Percentiles rank a stretch among this genome's conserved stretches.
Evolutionary conservation across 768 basidiomycete species (phyloP).

Genomic region (Leccinellum albellum): DNA sequence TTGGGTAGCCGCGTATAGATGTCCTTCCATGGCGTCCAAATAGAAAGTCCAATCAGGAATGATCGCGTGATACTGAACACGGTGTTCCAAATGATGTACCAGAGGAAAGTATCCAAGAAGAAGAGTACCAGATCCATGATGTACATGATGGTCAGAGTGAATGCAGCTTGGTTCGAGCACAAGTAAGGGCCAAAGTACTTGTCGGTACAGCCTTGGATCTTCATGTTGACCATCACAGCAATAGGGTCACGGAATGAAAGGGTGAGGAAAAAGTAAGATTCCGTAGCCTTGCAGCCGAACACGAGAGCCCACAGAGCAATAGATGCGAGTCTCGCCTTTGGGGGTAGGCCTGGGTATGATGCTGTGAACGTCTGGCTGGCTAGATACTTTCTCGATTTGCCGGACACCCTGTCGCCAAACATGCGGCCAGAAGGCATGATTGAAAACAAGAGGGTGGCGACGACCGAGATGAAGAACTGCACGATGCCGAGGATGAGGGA

Average conservation of each 20-base stretch:
- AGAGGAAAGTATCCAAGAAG: slow-evolving; percentile 99
- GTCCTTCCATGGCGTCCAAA: slow-evolving; percentile 99
- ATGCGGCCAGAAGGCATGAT: slow-evolving; percentile 94
- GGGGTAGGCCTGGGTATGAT: slow-evolving; percentile 73
- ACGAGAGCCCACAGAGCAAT: slow-evolving; percentile 84
- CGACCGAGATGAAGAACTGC: slow-evolving; percentile 91
- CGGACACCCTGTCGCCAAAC: slow-evolving; percentile 97
- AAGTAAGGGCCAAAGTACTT: slow-evolving; percentile 79
- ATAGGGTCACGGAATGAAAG: slow-evolving; percentile 93
- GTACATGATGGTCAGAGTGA: slow-evolving; percentile 96
- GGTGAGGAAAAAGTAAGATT: slow-evolving; percentile 98
- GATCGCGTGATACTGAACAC: slow-evolving; percentile 85
- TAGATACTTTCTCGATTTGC: slow-evolving; percentile 94
- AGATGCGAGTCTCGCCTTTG: slow-evolving; percentile 70
- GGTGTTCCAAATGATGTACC: slow-evolving; percentile 99
- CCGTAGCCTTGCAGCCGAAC: slow-evolving; percentile 94
- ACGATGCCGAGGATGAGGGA: slow-evolving; percentile 93
- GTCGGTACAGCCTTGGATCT: slow-evolving; percentile 86
- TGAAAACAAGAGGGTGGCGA: slow-evolving; percentile 82
- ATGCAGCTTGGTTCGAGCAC: slow-evolving; percentile 91
- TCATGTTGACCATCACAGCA: slow-evolving; percentile 94
- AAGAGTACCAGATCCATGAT: slow-evolving; percentile 96
- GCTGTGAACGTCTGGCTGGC: slow-evolving; percentile 99
- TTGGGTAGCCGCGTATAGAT: slow-evolving; percentile 95
- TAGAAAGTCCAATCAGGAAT: slow-evolving; percentile 88